These are phyloP conservation scores for Quercus phellos DNA, from an alignment of 331 rosid species.

Conservation along the genomic window DNA sequence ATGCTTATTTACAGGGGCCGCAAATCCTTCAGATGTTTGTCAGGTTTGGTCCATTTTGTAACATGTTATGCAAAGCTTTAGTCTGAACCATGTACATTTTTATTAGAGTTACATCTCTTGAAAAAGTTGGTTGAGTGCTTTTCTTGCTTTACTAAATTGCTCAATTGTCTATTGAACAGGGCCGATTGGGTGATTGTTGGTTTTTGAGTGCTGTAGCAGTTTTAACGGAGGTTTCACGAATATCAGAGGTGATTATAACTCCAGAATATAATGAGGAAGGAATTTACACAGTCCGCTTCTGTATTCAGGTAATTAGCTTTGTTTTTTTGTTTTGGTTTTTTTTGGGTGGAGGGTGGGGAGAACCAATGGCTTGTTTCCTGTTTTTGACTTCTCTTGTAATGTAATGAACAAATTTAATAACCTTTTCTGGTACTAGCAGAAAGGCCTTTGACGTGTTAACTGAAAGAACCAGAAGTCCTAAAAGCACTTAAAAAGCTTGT, in stretches of 20 bases:
- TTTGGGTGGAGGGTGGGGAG: background rate
- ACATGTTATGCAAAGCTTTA: slow-evolving; percentile 8
- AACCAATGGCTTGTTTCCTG: background rate
- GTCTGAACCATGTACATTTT: background rate
- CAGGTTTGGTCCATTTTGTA: slow-evolving; percentile 55
- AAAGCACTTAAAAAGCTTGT: background rate
- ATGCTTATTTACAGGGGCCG: slow-evolving; percentile 72
- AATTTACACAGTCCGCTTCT: slow-evolving; percentile 89
- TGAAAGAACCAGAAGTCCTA: background rate
- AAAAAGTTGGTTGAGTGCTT: background rate
- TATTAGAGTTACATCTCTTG: background rate
- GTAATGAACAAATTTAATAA: background rate
- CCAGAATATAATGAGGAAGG: slow-evolving; percentile 94
- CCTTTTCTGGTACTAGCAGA: background rate
- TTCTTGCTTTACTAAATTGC: slow-evolving; percentile 8
- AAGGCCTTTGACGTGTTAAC: background rate
- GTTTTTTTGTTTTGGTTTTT: background rate
- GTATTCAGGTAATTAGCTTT: slow-evolving; percentile 75
- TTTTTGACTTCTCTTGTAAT: background rate
- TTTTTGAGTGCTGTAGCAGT: slow-evolving; percentile 99
- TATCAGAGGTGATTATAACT: slow-evolving; percentile 93
- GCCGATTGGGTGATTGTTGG: slow-evolving; percentile 98
- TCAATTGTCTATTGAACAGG: slow-evolving; percentile 43
- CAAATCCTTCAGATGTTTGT: slow-evolving; percentile 99
- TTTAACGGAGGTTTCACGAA: slow-evolving; percentile 85